A percentile compares a stretch with the other conserved stretches of the same genome.
Conservation (phyloP, 805 yeast species). For the Phaffomyces antillensis region DNA sequence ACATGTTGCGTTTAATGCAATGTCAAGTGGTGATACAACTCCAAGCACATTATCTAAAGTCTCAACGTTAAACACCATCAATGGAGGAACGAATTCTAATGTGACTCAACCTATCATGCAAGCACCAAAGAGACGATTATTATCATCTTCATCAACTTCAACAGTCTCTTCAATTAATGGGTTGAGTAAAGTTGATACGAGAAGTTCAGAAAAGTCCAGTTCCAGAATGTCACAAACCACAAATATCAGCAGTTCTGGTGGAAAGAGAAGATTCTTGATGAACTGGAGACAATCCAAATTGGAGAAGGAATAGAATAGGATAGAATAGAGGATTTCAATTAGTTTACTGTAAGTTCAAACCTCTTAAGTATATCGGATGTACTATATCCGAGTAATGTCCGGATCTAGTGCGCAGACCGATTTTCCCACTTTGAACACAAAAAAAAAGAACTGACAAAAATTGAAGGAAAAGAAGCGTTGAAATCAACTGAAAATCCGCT, state of each 20-base stretch:
- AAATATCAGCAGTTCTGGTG: conserved; percentile 2
- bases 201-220: conserved; percentile 22
- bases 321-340: background rate
- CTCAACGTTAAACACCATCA: conserved; percentile 11
- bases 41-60: conserved; percentile 11
- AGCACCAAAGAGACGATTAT: background rate
- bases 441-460: background rate
- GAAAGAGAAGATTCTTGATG: conserved; percentile 24
- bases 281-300: conserved; percentile 29
- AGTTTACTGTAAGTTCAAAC: background rate
- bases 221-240: conserved; percentile 10
- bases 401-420: background rate
- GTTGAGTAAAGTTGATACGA: conserved; percentile 22
- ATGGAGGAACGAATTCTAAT: background rate
- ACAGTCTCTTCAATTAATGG: conserved; percentile 1
- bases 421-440: background rate
- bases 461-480: too few relatives aligned
- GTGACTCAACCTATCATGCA: background rate
- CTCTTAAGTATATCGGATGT: too few relatives aligned
- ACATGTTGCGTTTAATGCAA: conserved; percentile 9
- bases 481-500: too few relatives aligned
- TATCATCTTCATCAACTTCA: conserved; percentile 2
- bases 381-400: background rate
- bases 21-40: conserved; percentile 4
- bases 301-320: background rate